Evolutionary conservation across 805 yeast species (phyloP).

Genomic region (Ogataea degrootiae): DNA sequence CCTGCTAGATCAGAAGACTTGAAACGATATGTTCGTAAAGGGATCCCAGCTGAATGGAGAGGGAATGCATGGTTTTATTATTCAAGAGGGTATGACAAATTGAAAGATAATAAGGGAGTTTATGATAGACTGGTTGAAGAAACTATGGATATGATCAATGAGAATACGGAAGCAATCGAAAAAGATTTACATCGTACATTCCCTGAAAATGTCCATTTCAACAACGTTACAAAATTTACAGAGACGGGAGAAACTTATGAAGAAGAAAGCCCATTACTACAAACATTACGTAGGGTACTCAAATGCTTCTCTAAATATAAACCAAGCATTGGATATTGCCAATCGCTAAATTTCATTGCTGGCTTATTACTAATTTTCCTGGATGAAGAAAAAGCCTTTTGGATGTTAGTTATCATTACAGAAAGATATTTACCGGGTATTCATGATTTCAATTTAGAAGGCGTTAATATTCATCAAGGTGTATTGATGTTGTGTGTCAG

Average conservation of each 20-base stretch:
- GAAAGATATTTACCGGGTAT: constrained; percentile 84
- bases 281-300: constrained; percentile 72
- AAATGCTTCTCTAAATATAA: constrained; percentile 79
- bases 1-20: constrained; percentile 77
- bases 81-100: constrained; percentile 65
- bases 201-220: constrained; percentile 86
- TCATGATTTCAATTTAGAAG: constrained; percentile 85
- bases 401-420: constrained; percentile 93
- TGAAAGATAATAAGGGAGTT: constrained; percentile 66
- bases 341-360: constrained; percentile 86
- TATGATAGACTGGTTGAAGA: constrained; percentile 65
- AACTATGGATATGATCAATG: constrained; percentile 49
- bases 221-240: constrained; percentile 29
- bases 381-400: constrained; percentile 86
- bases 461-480: constrained; percentile 93
- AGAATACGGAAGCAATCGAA: constrained; percentile 89
- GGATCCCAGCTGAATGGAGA: constrained; percentile 96
- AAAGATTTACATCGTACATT: constrained; percentile 91
- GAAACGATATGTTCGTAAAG: constrained; percentile 79
- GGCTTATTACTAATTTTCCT: constrained; percentile 79
- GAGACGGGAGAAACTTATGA: constrained; percentile 11
- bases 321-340: constrained; percentile 94
- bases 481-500: constrained; percentile 81
- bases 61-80: constrained; percentile 97
- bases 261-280: constrained; percentile 61